Base-by-base conservation (phyloP, 1,284 basidiomycete species). In the Tetrapyrgos nigripes region DNA sequence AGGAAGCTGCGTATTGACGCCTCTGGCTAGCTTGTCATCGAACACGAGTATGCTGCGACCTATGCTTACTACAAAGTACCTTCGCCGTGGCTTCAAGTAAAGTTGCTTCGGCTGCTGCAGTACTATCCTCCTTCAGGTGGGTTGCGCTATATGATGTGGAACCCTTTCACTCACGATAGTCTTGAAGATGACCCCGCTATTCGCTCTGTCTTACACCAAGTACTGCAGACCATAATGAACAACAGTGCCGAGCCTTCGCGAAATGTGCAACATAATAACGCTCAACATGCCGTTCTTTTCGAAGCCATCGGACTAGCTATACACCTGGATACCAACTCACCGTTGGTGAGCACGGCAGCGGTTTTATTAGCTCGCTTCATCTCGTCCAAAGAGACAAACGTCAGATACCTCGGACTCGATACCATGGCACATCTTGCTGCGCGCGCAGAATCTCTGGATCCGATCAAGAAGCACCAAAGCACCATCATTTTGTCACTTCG, bases 41-140 rank as follows among this genome's bases (percentile, higher is more conserved):
- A 97, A 67, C 88, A 92, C 60, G 94, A 98, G 68, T 96, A 92
- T 68, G 81, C 90, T 2, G 83, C 90, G 35, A 91, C 94, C 56
- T 98, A 99, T 71, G 84, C 96, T 28, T 99, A 99, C 74, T 99
- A 99, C 79, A 94, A 94, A 75, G 93, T 98, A 3, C 97, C 97
- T 21, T 93, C 94, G 33, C 97, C 97, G 0, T 99, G 97, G 97
- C 81, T 99, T 28, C 97, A 99, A 78, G 94, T 98, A 64, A 98
- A 98, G 75, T 84, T 99, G 4, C 80, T 99, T 14, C 89, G 96
- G 17, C 76, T 99, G 28, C 76, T 99, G 47, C 97, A 99, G 73
- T 97, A 97, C 74, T 99, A 98, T 71, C 90, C 96, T 5, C 93
- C 96, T 3, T 91, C 95, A 64, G 93, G 94, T 95, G 61, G 60